phyloP scores from a whole-genome alignment of 1,139 yeast genomes.

The Debaryomycetaceae sp. region DNA sequence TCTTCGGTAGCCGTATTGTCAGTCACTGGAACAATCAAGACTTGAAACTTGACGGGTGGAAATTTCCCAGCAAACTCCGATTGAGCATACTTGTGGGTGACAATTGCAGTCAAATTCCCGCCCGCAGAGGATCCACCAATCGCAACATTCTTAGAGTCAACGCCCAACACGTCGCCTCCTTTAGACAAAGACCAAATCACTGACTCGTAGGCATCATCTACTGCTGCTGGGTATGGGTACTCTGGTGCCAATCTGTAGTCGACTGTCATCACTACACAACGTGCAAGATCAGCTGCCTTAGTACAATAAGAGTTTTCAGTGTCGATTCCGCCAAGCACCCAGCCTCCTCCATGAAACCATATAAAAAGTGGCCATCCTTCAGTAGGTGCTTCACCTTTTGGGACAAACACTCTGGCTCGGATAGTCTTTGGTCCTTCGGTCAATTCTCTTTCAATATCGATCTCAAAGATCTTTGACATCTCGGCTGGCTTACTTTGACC shows the following conservation, averaged over 20 bases:
- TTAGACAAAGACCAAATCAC: slow-evolving; percentile 18
- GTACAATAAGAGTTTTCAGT: slow-evolving; percentile 48
- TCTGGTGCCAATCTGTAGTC: slow-evolving; percentile 51
- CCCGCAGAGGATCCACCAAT: slow-evolving; percentile 51
- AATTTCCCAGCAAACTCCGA: slow-evolving; percentile 17
- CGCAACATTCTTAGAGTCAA: slow-evolving; percentile 32
- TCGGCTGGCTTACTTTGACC: slow-evolving; percentile 34
- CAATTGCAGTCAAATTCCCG: slow-evolving; percentile 42
- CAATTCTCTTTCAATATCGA: slow-evolving; percentile 32
- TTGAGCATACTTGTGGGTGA: slow-evolving; percentile 36
- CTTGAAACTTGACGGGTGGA: slow-evolving; percentile 39
- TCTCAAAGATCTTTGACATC: slow-evolving; percentile 27
- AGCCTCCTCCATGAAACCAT: slow-evolving; percentile 52
- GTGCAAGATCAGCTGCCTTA: slow-evolving; percentile 32
- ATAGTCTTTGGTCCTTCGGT: slow-evolving; percentile 22
- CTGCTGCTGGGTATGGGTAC: slow-evolving; percentile 47
- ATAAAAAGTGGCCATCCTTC: slow-evolving; percentile 44
- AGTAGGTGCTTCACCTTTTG: slow-evolving; percentile 31
- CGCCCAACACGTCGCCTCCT: slow-evolving; percentile 18
- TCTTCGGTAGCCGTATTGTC: slow-evolving; percentile 44
- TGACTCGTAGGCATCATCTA: slow-evolving; percentile 43
- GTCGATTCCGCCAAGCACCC: slow-evolving; percentile 44
- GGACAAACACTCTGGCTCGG: slow-evolving; percentile 40
- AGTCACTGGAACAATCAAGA: slow-evolving; percentile 47
- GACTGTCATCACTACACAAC: slow-evolving; percentile 36